Percentiles rank a stretch among this genome's conserved stretches.
Conservation (phyloP, 805 yeast species). For the Nakazawaea peltata region DNA sequence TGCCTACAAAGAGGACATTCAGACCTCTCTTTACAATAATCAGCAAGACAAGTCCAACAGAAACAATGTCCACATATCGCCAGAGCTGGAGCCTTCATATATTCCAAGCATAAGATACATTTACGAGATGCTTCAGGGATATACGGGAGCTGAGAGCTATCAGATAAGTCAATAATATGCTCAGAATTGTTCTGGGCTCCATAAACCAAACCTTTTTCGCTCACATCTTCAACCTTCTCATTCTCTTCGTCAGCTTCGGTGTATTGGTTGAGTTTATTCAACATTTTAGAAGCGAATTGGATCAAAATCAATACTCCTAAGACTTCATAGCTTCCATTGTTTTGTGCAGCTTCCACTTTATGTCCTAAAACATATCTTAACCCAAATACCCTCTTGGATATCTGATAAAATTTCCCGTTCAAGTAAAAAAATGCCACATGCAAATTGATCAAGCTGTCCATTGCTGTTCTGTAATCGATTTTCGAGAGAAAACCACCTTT, state of each 20-base stretch:
- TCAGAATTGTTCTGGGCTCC: no score
- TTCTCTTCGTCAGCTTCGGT: constrained; percentile 12
- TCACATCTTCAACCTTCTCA: constrained; percentile 12
- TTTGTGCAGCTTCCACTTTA: constrained; percentile 33
- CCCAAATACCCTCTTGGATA: constrained; percentile 73
- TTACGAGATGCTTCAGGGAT: constrained; percentile 62
- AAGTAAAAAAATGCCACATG: constrained; percentile 82
- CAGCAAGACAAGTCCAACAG: constrained; percentile 87
- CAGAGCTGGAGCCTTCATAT: constrained; percentile 75
- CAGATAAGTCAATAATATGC: constrained; percentile 55
- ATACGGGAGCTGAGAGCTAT: constrained; percentile 51
- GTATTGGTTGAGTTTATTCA: constrained; percentile 21
- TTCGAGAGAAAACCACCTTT: constrained; percentile 13
- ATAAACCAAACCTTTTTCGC: no score
- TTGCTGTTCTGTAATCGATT: constrained; percentile 34
- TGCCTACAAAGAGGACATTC: constrained; percentile 93
- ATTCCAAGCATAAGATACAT: constrained; percentile 79
- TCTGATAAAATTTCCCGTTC: constrained; percentile 71
- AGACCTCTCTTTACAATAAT: constrained; percentile 81
- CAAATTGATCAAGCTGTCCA: constrained; percentile 51
- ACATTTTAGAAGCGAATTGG: constrained; percentile 41
- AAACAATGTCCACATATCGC: constrained; percentile 90
- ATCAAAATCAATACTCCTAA: constrained; percentile 56
- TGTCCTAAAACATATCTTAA: constrained; percentile 74
- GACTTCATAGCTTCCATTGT: constrained; percentile 61